Evolutionary conservation across 2,329 filamentous ascomycete genomes (phyloP), one percentile per base, ranked within the genome.

Genomic region (Colletotrichum godetiae): DNA sequence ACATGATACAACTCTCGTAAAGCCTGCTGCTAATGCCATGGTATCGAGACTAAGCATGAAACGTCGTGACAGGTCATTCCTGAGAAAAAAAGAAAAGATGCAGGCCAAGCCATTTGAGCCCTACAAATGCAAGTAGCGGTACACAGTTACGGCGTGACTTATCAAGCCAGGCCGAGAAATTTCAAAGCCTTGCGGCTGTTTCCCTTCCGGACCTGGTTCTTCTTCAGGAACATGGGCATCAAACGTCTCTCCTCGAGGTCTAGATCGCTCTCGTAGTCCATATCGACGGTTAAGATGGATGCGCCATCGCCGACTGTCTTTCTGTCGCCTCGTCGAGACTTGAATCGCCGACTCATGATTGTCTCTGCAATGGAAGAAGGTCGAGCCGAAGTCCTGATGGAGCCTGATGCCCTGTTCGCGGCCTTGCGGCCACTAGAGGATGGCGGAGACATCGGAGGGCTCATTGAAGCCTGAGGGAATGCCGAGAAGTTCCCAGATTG

Each of bases 111-210:
- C 27, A 33, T 27, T 49, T 10, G 13, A 11, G 66, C 42, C 33
- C 24, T 27, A 52, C 8, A n/a, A 29, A 37, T 27, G 35, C 22
- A 37, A 15, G 22, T 19, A 13, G 62, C 33, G 35, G 24, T 46
- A 62, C 57, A 37, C n/a, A 58, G 29, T 35, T 8, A 2, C 22
- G 12, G 22, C 12, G 13, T 19, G 10, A 33, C 15, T 22, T 46
- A 33, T 77, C 76, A 86, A 12, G 84, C 84, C 57, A 89, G 78
- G 0, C 88, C 88, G 1, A 90, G 81, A 77, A 88, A 89, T 78
- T 88, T 89, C 65, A 89, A 82, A 7, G 88, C 88, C 78, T 90
- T 90, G 8, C 84, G 82, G 62, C 82, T 87, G 69, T 84, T 86
- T 2, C 82, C 83, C 78, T 84, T 85, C 19, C 79, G 81, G 33